Evolutionary conservation across 345 rosid genomes (phyloP), one percentile per base, ranked within the genome.

Genomic region (Arabidopsis suecica): DNA sequence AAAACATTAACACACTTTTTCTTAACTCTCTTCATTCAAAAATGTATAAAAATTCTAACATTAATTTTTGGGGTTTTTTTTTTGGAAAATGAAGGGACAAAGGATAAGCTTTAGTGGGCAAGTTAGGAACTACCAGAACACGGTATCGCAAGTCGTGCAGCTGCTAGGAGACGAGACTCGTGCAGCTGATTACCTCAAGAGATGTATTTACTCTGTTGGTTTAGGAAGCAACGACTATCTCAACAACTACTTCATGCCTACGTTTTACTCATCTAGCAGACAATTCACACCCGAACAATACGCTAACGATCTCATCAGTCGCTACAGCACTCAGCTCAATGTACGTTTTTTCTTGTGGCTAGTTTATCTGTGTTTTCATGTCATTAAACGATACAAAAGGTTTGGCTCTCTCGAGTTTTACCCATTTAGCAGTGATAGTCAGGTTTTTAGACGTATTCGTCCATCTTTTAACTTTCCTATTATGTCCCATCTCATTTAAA

Each of bases 171-270:
- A 69, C 22, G 80, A 86, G 69, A 54, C 81, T 30, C 49, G 48
- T 0, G 90, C 99, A 7, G 84, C 96, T 30, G 47, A 81, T 75
- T 78, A 90, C 62, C 84, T 94, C 22, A 88, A 91, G 80, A 82
- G 73, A 65, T 91, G 97, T 82, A 88, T 94, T 34, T 88, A 79
- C 80, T 80, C 95, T 3, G 83, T 91, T 22, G 97, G 91, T n/a
- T 62, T 94, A 41, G 98, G 98, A 8, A 94, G 97, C 85, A 94
- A 91, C 61, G 99, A 94, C 72, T 94, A 94, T 72, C 93, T 94
- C 55, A 94, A 94, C 77, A 94, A 94, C 79, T 94, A 94, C 73
- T 94, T 91, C 88, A 88, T 88, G 96, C 97, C 99, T 2, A 76
- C 47, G 3, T 72, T 64, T 58, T 94, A 94, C 84, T 77, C 89